Evolutionary conservation across 805 yeast genomes (phyloP).

Genomic region (Diddensiella santjacobensis): DNA sequence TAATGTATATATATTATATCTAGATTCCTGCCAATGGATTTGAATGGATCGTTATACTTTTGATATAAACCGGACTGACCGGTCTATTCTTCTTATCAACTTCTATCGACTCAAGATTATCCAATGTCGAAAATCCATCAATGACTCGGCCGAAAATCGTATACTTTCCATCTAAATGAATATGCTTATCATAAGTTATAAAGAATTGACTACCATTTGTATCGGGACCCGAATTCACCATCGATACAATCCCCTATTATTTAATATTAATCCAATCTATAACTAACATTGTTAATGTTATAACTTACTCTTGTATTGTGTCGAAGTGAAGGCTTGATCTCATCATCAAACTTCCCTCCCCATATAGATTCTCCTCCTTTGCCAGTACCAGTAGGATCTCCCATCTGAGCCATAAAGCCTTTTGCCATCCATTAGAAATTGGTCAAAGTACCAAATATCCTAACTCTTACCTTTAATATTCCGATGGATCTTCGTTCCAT

Average conservation of each 20-base stretch:
- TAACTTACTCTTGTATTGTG: conserved; percentile 58
- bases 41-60: conserved; percentile 39
- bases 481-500: conserved; percentile 31
- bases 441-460: conserved; percentile 8
- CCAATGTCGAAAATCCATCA: conserved; percentile 43
- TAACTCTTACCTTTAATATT: conserved; percentile 38
- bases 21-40: conserved; percentile 39
- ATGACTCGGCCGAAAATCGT: conserved; percentile 70
- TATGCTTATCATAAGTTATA: conserved; percentile 68
- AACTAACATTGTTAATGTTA: too few relatives aligned
- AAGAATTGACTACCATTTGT: conserved; percentile 92
- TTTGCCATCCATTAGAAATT: conserved; percentile 7
- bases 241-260: conserved; percentile 64
- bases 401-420: conserved; percentile 36
- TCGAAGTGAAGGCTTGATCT: conserved; percentile 40
- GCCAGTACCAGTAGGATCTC: conserved; percentile 38
- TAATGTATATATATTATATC: not conserved
- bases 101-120: conserved; percentile 54
- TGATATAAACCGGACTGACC: conserved; percentile 29
- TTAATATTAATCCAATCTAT: not conserved
- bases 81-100: conserved; percentile 44
- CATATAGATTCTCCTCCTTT: conserved; percentile 45
- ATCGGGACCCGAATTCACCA: conserved; percentile 91
- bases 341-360: conserved; percentile 34
- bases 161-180: conserved; percentile 73